phyloP scores from a whole-genome alignment of 2,329 filamentous ascomycete genomes.

The Cladorrhinum sp. region DNA sequence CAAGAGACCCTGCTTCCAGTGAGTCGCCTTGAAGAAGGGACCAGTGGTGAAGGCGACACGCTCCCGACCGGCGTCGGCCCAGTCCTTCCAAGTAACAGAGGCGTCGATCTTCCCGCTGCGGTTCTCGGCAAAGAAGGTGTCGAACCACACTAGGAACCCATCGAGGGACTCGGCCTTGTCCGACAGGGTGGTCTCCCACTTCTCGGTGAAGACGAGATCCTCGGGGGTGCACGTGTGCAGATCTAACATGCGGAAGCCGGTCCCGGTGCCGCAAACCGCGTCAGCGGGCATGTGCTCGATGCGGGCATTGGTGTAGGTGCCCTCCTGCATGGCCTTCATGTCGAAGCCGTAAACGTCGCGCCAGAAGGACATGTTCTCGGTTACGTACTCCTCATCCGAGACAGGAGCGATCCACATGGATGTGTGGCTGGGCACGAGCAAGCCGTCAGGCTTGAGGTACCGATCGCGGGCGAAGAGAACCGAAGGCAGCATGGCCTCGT shows the following conservation, averaged over 20 bases:
- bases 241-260: slow-evolving; percentile 71
- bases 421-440: slow-evolving; percentile 84
- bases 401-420: slow-evolving; percentile 81
- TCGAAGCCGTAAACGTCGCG: slow-evolving; percentile 91
- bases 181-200: slow-evolving; percentile 61
- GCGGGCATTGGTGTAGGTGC: slow-evolving; percentile 78
- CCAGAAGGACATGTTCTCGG: slow-evolving; percentile 82
- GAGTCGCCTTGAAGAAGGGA: slow-evolving; percentile 71
- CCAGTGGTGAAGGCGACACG: slow-evolving; percentile 87
- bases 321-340: slow-evolving; percentile 84
- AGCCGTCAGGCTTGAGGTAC: slow-evolving; percentile 74
- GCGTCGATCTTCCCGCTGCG: slow-evolving; percentile 48
- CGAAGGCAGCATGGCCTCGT: slow-evolving; percentile 94
- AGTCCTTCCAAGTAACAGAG: slow-evolving; percentile 59
- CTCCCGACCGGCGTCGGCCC: slow-evolving; percentile 53
- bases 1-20: slow-evolving; percentile 85
- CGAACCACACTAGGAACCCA: slow-evolving; percentile 89
- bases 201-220: slow-evolving; percentile 72
- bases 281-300: slow-evolving; percentile 66
- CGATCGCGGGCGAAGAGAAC: slow-evolving; percentile 84
- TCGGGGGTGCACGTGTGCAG: slow-evolving; percentile 68
- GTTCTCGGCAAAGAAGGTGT: slow-evolving; percentile 79
- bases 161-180: slow-evolving; percentile 69
- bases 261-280: slow-evolving; percentile 57
- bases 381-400: slow-evolving; percentile 71